Percentiles rank a stretch among this genome's conserved stretches.
Conservation (phyloP, 345 rosid species). For the Ceriops tagal region DNA sequence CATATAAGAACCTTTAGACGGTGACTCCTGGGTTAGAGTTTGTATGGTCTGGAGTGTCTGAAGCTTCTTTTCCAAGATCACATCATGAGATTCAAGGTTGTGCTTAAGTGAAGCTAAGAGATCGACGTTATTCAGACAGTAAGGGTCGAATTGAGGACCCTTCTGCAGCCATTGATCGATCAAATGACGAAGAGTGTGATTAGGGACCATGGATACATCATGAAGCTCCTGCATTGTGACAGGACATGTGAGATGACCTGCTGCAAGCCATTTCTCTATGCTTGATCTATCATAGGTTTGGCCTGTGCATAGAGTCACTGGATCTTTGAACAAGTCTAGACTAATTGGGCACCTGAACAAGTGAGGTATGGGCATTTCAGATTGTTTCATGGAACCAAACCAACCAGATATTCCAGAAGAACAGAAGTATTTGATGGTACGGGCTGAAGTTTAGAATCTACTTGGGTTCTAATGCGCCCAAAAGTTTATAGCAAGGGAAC, state of each 20-base stretch:
- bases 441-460: slow-evolving; percentile 10
- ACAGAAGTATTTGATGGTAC: background rate
- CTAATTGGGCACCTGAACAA: slow-evolving; percentile 67
- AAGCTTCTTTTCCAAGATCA: slow-evolving; percentile 27
- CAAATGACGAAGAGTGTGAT: slow-evolving; percentile 58
- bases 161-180: slow-evolving; percentile 50
- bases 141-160: slow-evolving; percentile 28
- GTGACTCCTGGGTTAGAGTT: slow-evolving; percentile 26
- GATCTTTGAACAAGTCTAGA: slow-evolving; percentile 60
- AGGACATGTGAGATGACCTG: slow-evolving; percentile 64
- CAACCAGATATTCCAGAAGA: background rate
- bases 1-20: slow-evolving; percentile 22
- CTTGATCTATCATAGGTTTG: slow-evolving; percentile 68
- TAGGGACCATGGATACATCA: slow-evolving; percentile 54
- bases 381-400: slow-evolving; percentile 23
- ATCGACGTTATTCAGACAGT: slow-evolving; percentile 13
- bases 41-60: slow-evolving; percentile 27
- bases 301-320: slow-evolving; percentile 66
- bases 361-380: slow-evolving; percentile 41
- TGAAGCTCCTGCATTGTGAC: slow-evolving; percentile 73
- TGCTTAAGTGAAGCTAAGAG: slow-evolving; percentile 34
- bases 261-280: slow-evolving; percentile 60
- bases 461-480: background rate
- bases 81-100: slow-evolving; percentile 36
- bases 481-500: background rate